Evolutionary conservation across 2,329 filamentous ascomycete species (phyloP).

Genomic region (Sporothrix variecibatus): DNA sequence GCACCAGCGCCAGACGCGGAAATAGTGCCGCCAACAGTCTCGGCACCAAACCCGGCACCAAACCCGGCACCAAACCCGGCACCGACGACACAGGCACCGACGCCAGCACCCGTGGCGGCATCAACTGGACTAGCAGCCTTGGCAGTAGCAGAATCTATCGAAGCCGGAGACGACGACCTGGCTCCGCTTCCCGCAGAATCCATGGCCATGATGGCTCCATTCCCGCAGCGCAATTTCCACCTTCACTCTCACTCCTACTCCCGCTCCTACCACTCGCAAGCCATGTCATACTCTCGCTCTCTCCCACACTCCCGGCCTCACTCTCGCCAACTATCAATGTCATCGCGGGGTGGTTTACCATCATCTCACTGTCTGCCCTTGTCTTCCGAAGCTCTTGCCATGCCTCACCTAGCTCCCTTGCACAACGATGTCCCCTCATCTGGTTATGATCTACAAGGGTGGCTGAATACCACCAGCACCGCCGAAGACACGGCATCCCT

Average conservation of each 20-base stretch:
- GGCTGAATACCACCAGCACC: constrained; percentile 23
- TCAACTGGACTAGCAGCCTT: neutral
- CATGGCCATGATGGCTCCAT: constrained; percentile 16
- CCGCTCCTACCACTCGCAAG: constrained; percentile 17
- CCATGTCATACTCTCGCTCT: neutral
- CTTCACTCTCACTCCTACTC: constrained; percentile 1
- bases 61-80: no score
- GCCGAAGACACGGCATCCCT: neutral
- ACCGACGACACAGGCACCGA: neutral
- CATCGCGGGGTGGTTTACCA: neutral
- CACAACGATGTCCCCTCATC: constrained; percentile 26
- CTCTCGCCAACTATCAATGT: neutral
- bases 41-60: neutral
- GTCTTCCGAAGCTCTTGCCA: constrained; percentile 17
- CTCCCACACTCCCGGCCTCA: neutral
- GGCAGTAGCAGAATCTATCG: neutral
- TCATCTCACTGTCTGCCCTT: constrained; percentile 19
- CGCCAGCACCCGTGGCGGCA: neutral
- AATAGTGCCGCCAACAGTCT: neutral
- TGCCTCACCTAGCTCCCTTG: constrained; percentile 24
- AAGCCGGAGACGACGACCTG: neutral
- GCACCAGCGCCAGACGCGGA: neutral
- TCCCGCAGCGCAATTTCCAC: constrained; percentile 1
- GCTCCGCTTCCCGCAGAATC: neutral
- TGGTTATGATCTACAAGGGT: constrained; percentile 27